phyloP scores from a whole-genome alignment of 2,329 filamentous ascomycete genomes.

The Phaeophleospora eucalypticola region DNA sequence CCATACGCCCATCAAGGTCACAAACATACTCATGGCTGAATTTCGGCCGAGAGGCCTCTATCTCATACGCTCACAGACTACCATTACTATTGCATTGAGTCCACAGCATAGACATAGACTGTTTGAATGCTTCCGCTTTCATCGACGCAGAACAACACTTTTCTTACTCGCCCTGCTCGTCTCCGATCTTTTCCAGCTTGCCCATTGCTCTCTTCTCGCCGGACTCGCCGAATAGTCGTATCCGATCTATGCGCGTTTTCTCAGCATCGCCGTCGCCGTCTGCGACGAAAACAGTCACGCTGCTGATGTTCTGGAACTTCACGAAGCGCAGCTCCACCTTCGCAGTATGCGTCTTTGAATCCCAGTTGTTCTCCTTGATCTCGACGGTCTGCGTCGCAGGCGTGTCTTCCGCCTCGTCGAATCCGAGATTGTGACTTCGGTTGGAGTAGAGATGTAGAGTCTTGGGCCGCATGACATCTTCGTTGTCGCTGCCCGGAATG shows the following conservation, averaged over 20 bases:
- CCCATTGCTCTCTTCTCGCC: slow-evolving; percentile 91
- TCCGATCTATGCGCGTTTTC: slow-evolving; percentile 75
- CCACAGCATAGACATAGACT: no score
- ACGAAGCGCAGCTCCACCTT: slow-evolving; percentile 73
- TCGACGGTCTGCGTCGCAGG: slow-evolving; percentile 75
- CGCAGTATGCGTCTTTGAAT: slow-evolving; percentile 47
- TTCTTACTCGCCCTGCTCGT: slow-evolving; percentile 50
- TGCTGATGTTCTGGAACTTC: slow-evolving; percentile 93
- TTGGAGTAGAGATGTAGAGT: slow-evolving; percentile 85
- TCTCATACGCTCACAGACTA: no score
- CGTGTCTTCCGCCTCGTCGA: slow-evolving; percentile 88
- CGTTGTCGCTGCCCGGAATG: slow-evolving; percentile 64
- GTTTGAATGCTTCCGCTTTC: neutral
- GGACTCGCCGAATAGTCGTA: slow-evolving; percentile 78
- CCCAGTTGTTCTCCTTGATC: slow-evolving; percentile 73
- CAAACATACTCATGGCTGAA: neutral
- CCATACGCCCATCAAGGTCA: neutral
- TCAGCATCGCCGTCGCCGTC: slow-evolving; percentile 77
- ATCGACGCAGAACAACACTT: no score
- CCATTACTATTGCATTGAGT: no score
- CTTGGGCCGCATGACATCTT: slow-evolving; percentile 73
- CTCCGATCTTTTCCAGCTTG: slow-evolving; percentile 90
- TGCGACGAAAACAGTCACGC: slow-evolving; percentile 80
- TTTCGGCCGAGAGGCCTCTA: no score
- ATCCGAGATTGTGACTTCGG: slow-evolving; percentile 82